Percentiles rank a stretch among this genome's conserved stretches.
phyloP scores from a whole-genome alignment of 2,329 filamentous ascomycete genomes.

The Ilyonectria mors-panacis region DNA sequence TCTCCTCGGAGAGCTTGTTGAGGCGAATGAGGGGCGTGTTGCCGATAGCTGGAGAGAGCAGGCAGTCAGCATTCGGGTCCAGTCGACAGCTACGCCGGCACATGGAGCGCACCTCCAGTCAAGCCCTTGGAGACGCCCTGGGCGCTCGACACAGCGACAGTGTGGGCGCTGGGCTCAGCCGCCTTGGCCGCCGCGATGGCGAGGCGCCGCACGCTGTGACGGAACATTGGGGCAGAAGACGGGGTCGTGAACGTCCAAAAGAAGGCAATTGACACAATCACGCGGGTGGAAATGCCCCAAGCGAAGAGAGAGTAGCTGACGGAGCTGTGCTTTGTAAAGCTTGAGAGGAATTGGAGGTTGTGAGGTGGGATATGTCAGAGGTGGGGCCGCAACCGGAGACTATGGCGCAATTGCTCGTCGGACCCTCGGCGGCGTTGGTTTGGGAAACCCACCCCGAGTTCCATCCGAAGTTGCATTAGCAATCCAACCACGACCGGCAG shows the following conservation, averaged over 20 bases:
- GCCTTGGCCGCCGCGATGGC: conserved; percentile 67
- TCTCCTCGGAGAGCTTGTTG: conserved; percentile 89
- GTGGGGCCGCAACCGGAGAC: conserved; percentile 50
- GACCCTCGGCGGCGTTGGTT: conserved; percentile 40
- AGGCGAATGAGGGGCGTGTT: conserved; percentile 96
- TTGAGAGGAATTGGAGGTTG: conserved; percentile 30
- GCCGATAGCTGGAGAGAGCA: conserved; percentile 80
- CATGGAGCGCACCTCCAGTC: conserved; percentile 72
- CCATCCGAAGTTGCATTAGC: conserved; percentile 25
- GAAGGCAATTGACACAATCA: conserved; percentile 35
- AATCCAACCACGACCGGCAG: background rate
- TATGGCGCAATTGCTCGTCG: conserved; percentile 47
- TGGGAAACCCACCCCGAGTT: conserved; percentile 43
- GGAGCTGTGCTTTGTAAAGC: conserved; percentile 33
- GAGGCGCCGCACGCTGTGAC: conserved; percentile 77
- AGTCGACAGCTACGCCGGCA: background rate
- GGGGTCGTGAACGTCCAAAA: conserved; percentile 22
- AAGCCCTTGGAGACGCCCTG: conserved; percentile 85
- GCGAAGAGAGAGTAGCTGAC: conserved; percentile 9
- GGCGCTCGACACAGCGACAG: conserved; percentile 81
- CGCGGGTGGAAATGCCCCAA: conserved; percentile 19
- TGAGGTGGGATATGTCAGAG: conserved; percentile 10
- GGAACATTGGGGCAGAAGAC: conserved; percentile 70
- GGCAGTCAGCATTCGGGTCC: background rate
- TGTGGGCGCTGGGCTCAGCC: conserved; percentile 68